These are phyloP conservation scores for Rhynchosporium agropyri DNA, from an alignment of 2,329 filamentous ascomycete species.

Conservation along the genomic window DNA sequence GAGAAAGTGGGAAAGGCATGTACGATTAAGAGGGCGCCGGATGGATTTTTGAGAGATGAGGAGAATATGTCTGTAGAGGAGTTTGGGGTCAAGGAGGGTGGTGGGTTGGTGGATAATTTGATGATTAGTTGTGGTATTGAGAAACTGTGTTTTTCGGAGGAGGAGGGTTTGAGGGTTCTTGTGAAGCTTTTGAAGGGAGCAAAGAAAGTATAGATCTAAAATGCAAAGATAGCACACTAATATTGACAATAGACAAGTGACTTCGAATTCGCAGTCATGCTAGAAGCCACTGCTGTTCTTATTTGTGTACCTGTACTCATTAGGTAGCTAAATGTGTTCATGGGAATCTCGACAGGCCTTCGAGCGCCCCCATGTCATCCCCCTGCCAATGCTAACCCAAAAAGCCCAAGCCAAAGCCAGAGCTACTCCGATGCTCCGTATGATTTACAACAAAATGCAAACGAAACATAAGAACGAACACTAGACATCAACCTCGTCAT, in stretches of 20 bases:
- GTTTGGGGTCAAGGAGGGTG: slow-evolving; percentile 49
- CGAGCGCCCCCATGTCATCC: slow-evolving; percentile 3
- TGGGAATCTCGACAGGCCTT: neutral
- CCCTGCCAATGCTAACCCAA: slow-evolving; percentile 15
- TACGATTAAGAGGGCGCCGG: slow-evolving; percentile 25
- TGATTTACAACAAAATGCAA: slow-evolving; percentile 19
- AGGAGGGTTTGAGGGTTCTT: slow-evolving; percentile 31
- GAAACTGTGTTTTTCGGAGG: slow-evolving; percentile 29
- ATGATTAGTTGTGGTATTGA: slow-evolving; percentile 35
- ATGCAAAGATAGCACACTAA: neutral
- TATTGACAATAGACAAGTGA: neutral
- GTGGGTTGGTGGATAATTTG: slow-evolving; percentile 42
- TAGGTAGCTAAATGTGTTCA: slow-evolving; percentile 15
- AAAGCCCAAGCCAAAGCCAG: slow-evolving; percentile 8
- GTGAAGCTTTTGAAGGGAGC: slow-evolving; percentile 24
- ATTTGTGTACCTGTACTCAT: slow-evolving; percentile 4
- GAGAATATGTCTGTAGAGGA: slow-evolving; percentile 45
- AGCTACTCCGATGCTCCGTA: slow-evolving; percentile 17
- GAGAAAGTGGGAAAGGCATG: slow-evolving; percentile 26
- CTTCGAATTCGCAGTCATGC: neutral
- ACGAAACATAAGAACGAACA: neutral
- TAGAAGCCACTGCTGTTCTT: neutral
- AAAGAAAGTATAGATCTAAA: neutral
- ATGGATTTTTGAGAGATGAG: slow-evolving; percentile 34
- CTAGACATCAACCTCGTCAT: slow-evolving; percentile 32